Evolutionary conservation across 1,284 basidiomycete genomes (phyloP).

Genomic region (Megacollybia platyphylla): DNA sequence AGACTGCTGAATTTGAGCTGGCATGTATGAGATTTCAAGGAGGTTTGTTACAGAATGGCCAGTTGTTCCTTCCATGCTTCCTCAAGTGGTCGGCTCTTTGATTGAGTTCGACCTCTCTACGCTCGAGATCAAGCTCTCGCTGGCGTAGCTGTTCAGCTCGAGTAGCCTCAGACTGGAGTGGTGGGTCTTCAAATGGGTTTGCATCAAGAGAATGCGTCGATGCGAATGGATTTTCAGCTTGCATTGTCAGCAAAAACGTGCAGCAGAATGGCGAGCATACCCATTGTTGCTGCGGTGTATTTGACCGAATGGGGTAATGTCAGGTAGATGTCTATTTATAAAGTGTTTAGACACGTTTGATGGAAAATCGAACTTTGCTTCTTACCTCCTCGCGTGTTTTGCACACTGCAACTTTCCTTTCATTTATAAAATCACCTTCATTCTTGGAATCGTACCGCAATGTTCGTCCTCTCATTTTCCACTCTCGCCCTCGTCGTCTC

Average conservation of each 20-base stretch:
- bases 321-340: too few species aligned
- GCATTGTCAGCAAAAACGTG: too few species aligned
- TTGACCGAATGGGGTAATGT: not conserved
- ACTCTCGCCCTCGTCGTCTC: conserved; percentile 35
- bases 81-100: conserved; percentile 63
- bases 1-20: conserved; percentile 41
- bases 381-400: conserved; percentile 11
- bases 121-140: conserved; percentile 71
- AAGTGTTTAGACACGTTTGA: too few species aligned
- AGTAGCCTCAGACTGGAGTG: conserved; percentile 22
- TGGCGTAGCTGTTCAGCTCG: conserved; percentile 51
- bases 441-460: conserved; percentile 1
- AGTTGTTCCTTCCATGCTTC: conserved; percentile 78
- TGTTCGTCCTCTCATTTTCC: conserved; percentile 17
- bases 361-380: conserved; percentile 6
- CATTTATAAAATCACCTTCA: conserved; percentile 6
- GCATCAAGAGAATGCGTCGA: conserved; percentile 73
- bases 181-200: conserved; percentile 77
- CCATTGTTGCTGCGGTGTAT: too few species aligned
- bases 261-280: too few species aligned
- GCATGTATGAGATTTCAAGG: conserved; percentile 7
- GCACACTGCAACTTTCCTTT: conserved; percentile 13
- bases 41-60: conserved; percentile 62
- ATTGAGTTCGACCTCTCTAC: conserved; percentile 61
- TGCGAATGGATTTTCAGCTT: conserved; percentile 62